Conservation (phyloP, 1,284 basidiomycete genomes). For the Chalciporus sp. region DNA sequence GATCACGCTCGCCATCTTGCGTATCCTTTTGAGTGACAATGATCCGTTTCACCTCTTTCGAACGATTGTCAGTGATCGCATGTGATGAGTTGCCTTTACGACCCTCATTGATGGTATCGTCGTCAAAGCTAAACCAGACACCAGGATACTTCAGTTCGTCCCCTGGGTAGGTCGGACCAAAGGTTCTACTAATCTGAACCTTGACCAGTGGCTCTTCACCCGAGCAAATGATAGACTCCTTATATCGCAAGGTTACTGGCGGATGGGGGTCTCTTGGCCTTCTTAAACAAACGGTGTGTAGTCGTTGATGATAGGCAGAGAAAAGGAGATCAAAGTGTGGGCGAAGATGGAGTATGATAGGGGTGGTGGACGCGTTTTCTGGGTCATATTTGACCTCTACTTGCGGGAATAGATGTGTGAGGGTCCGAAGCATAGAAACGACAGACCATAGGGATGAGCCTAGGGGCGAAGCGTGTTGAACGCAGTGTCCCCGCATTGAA, state of each 20-base stretch:
- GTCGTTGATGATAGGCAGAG: constrained; percentile 72
- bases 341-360: constrained; percentile 75
- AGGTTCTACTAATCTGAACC: constrained; percentile 69
- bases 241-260: constrained; percentile 70
- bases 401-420: constrained; percentile 73
- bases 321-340: constrained; percentile 82
- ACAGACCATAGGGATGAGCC: constrained; percentile 83
- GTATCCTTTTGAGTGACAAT: constrained; percentile 67
- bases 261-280: constrained; percentile 64
- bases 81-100: constrained; percentile 44
- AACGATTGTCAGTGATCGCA: constrained; percentile 51
- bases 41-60: constrained; percentile 76
- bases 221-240: constrained; percentile 62
- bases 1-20: constrained; percentile 59
- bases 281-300: constrained; percentile 74
- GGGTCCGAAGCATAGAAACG: constrained; percentile 65
- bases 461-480: constrained; percentile 30
- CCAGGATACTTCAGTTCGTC: constrained; percentile 82
- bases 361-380: constrained; percentile 69
- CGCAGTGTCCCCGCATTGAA: neutral
- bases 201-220: constrained; percentile 61
- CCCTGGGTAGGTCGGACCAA: constrained; percentile 85
- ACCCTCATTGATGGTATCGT: constrained; percentile 58
- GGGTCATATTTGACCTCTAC: constrained; percentile 85
- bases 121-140: constrained; percentile 79